phyloP scores from a whole-genome alignment of 225 moss, liverwort and hornwort species.

The Thuidium tamariscinum region DNA sequence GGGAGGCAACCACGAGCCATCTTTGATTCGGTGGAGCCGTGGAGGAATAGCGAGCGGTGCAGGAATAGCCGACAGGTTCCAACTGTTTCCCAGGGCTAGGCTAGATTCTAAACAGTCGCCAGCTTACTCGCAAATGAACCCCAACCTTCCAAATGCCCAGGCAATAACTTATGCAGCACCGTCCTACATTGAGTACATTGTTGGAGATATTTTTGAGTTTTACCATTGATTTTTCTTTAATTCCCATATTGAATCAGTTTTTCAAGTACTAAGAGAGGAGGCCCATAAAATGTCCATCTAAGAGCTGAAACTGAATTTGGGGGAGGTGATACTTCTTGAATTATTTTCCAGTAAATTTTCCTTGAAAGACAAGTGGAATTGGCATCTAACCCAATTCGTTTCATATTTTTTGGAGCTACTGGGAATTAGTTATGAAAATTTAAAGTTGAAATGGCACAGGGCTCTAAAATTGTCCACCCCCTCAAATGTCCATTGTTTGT shows the following conservation, averaged over 20 bases:
- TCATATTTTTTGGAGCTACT: too few relatives aligned
- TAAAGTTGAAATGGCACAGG: too few relatives aligned
- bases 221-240: background rate
- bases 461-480: too few relatives aligned
- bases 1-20: background rate
- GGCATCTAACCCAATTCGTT: too few relatives aligned
- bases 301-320: too few relatives aligned
- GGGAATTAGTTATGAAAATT: too few relatives aligned
- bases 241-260: accelerated
- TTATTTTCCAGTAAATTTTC: too few relatives aligned
- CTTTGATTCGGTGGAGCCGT: background rate
- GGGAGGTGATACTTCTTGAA: too few relatives aligned
- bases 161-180: background rate
- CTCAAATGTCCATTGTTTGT: too few relatives aligned
- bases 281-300: too few relatives aligned
- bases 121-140: background rate
- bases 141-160: background rate
- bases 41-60: background rate
- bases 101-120: background rate
- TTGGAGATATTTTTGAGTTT: background rate
- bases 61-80: background rate
- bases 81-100: too few relatives aligned
- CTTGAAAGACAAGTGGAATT: too few relatives aligned
- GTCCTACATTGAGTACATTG: background rate
- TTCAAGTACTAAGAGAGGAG: accelerated